These are phyloP conservation scores for Glycine soja DNA, from an alignment of 306 rosid genomes.

Conservation along the genomic window DNA sequence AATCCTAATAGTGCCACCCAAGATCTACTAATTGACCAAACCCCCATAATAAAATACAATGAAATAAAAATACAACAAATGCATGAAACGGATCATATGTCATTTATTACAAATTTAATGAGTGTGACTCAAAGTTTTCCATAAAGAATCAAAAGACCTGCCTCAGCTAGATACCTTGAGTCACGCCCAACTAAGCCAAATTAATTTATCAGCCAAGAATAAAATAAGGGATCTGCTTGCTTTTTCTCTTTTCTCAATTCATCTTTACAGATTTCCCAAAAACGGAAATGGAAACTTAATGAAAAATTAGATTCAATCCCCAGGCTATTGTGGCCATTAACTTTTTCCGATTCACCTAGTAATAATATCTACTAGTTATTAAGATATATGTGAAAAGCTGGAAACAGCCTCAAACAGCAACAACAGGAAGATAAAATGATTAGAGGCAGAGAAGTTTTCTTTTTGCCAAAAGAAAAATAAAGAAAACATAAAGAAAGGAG, in stretches of 20 bases:
- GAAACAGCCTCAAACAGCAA: conserved; percentile 40
- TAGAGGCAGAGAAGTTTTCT: conserved; percentile 29
- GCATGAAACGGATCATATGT: conserved; percentile 45
- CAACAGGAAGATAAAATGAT: conserved; percentile 8
- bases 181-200: conserved; percentile 61
- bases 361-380: conserved; percentile 37
- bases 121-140: conserved; percentile 52
- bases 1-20: conserved; percentile 36
- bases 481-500: neutral
- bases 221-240: conserved; percentile 55
- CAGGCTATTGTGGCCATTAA: conserved; percentile 46
- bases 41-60: conserved; percentile 30
- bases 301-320: conserved; percentile 48
- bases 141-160: conserved; percentile 50
- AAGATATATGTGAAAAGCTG: conserved; percentile 42
- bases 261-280: conserved; percentile 48
- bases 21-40: conserved; percentile 39
- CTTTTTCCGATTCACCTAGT: conserved; percentile 23
- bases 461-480: conserved; percentile 30
- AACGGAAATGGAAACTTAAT: conserved; percentile 39
- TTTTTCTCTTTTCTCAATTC: conserved; percentile 41
- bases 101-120: conserved; percentile 58
- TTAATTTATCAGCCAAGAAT: conserved; percentile 47
- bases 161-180: conserved; percentile 58
- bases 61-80: conserved; percentile 6